Base-by-base conservation (phyloP, 768 basidiomycete species). In the Mycena crocata region DNA sequence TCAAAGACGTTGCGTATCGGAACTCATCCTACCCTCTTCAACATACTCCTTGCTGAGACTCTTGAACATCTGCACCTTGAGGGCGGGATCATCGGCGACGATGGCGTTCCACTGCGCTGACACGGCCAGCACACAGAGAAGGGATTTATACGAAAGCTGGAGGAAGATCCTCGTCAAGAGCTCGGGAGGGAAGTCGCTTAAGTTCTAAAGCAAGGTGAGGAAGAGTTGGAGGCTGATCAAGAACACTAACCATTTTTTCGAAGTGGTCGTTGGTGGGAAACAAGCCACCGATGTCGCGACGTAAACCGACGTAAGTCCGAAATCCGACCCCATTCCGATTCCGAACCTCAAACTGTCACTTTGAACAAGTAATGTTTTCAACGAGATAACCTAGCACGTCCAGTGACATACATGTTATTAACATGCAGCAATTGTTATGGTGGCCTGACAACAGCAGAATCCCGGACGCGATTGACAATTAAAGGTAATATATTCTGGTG, bases 61-160 rank as follows among this genome's bases (percentile, higher is more conserved):
- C 57, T 49, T 58, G 34, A 58, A 58, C 45, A 49, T 46, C 24
- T 58, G 57, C 23, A 58, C 45, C 14, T 23, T 21, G 15, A 58
- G 32, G 3, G 57, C 32, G 5, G 46, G 57, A 26, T 58, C 45
- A 15, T 58, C 21, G 0, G 23, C 15, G 24, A 58, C 34, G 51
- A 52, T 35, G 32, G 45, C 35, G 13, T 58, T 58, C 57, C 57
- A 58, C 30, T 58, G 57, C 4, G 30, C 57, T 12, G 13, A 58
- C 9, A 58, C 57, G 2, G 32, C 34, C 9, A 28, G 10, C 14
- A 39, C 45, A 17, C 24, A 58, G 15, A 58, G 57, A 32, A 58
- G 14, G 24, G 45, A 58, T 34, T 48, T 17, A n/a, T 58, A 58
- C 34, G 57, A 34, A 15, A 58, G 45, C 5, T 58, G 15, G 34